Evolutionary conservation across 768 basidiomycete genomes (phyloP), one percentile per base, ranked within the genome.

Genomic region (Russula brevipes): DNA sequence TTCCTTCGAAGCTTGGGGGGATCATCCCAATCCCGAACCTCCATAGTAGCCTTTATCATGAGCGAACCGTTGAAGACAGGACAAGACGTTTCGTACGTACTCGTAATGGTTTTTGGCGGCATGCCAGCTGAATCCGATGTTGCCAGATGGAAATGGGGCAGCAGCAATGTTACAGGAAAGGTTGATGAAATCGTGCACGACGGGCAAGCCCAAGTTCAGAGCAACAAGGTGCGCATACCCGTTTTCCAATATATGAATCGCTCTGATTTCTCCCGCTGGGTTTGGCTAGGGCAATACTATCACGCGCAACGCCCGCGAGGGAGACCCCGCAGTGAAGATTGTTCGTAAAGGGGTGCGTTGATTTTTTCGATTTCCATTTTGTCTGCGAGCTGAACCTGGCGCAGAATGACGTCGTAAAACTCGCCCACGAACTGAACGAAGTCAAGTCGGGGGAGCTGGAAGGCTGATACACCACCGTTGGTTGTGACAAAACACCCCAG

Each of bases 351-450:
- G 80, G 24, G 81, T 80, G 66, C 67, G 79, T 77, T 3, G 38
- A 63, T 24, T 3, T 35, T 11, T 30, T 19, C 14, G 16, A 5
- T 4, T 45, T 14, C n/a, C 6, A 5, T 30, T 39, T 14, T 30
- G 9, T 12, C 12, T 19, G 16, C 11, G n/a, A 52, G 9, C 12
- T 50, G 24, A 55, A 35, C 35, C 46, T 7, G 30, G 17, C 16
- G 24, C 36, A 82, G 79, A 82, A 81, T 60, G 75, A 81, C 64
- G 79, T 80, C 2, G 80, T 81, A 52, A 82, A 82, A 75, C 72
- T 79, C 8, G 79, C 80, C 0, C 79, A 81, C 60, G 80, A 82
- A 70, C 63, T 83, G 64, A 78, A 80, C 45, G 75, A 78, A 62
- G 76, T 77, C 12, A 76, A 76, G 50, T 70, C 75, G 8, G 64